Evolutionary conservation across 495 filamentous ascomycete species (phyloP), one percentile per base, ranked within the genome.

Genomic region (Penicillium daleae): DNA sequence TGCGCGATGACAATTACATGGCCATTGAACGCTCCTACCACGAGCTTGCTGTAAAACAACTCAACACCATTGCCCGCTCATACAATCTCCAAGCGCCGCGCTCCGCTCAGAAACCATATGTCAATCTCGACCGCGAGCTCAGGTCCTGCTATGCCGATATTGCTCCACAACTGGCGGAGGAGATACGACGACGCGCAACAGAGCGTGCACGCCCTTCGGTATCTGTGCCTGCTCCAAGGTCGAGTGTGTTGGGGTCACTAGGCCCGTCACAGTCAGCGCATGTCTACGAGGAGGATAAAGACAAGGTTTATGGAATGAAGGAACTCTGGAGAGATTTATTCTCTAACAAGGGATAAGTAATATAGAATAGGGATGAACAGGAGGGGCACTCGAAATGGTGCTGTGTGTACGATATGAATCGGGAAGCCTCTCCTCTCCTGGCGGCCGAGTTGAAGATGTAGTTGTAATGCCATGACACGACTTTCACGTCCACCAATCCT

Each of bases 11-110:
- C 6, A 58, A 73, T 58, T 78, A 83, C 86, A 80, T 93, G 62
- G 70, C 80, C 2, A 85, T 86, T 31, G 93, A 99, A 70, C 75
- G 78, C 15, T 80, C 89, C 6, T 99, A 94, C 78, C 89, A 90
- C 72, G 84, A 85, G 56, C 86, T 97, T 6, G 84, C 91, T 35
- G 87, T 99, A 69, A 83, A 84, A 54, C 85, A 90, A 52, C 83
- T 99, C 57, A 99, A 98, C 74, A 71, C 71, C 29, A 82, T 94
- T 19, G 89, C 93, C 15, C 86, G 95, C 21, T 90, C 91, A 7
- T 99, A 99, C 79, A 99, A 99, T 63, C 86, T 99, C 0, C 91
- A 95, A 85, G 95, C 95, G 0, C 95, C 95, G 0, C 87, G 90
- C 32, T 84, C 96, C 0, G 94, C 93, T 13, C 95, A 94, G 73